Conservation (phyloP, 371 early-diverging fungal genomes). For the Syncephalastrum sp. region DNA sequence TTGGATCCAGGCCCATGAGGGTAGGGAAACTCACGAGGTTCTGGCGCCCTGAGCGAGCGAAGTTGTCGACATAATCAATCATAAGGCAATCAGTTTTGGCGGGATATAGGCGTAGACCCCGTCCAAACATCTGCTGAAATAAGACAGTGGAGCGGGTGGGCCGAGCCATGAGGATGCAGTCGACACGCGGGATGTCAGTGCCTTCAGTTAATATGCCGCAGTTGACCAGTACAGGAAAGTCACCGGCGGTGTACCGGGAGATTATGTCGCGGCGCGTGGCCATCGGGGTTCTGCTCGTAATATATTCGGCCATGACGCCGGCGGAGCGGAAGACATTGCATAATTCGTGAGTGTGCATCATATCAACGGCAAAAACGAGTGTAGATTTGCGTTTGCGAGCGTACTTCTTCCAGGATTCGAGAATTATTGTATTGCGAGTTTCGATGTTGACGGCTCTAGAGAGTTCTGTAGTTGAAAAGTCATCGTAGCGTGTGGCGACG, state of each 20-base stretch:
- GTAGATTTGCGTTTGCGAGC: conserved; percentile 60
- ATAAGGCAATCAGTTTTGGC: conserved; percentile 81
- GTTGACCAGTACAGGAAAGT: conserved; percentile 83
- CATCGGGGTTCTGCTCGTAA: conserved; percentile 63
- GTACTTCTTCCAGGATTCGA: conserved; percentile 62
- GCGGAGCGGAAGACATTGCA: conserved; percentile 53
- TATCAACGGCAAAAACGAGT: conserved; percentile 87
- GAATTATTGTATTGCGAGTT: conserved; percentile 67
- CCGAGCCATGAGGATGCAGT: conserved; percentile 85
- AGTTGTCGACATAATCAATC: conserved; percentile 83
- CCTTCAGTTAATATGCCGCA: conserved; percentile 87
- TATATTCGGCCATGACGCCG: conserved; percentile 61
- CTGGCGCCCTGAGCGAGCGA: conserved; percentile 25
- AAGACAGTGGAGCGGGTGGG: conserved; percentile 82
- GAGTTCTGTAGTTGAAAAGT: conserved; percentile 63
- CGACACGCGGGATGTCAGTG: conserved; percentile 88
- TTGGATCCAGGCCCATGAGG: conserved; percentile 65
- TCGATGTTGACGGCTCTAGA: conserved; percentile 64
- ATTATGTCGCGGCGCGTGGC: conserved; percentile 57
- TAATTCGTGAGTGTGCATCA: conserved; percentile 68
- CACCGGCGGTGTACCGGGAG: conserved; percentile 57
- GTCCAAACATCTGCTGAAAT: conserved; percentile 94
- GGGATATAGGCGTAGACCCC: conserved; percentile 75
- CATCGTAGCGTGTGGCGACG: conserved; percentile 52
- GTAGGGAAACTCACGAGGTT: conserved; percentile 66